A percentile compares a stretch with the other conserved stretches of the same genome.
Evolutionary conservation across 2,329 filamentous ascomycete genomes (phyloP).

Genomic region (Aschersonia sp.): DNA sequence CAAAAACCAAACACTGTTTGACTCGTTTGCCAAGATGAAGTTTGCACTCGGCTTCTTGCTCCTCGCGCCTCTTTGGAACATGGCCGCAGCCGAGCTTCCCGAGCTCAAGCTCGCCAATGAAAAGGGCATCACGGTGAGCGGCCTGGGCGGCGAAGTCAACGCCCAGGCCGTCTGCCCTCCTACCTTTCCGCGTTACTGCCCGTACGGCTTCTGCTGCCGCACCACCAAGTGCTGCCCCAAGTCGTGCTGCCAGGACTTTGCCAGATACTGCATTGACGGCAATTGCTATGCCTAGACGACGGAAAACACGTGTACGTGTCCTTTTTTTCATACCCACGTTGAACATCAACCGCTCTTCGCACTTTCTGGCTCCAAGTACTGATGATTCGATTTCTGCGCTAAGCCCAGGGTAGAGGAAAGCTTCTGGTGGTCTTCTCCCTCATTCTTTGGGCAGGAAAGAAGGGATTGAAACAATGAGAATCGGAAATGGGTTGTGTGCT

Average conservation of each 20-base stretch:
- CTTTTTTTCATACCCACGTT: too few relatives aligned
- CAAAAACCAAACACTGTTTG: not conserved
- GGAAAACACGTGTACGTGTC: too few relatives aligned
- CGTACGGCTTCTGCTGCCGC: constrained; percentile 3
- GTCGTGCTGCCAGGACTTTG: constrained; percentile 4
- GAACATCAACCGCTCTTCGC: too few relatives aligned
- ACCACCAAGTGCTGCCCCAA: constrained; percentile 4
- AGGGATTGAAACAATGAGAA: too few relatives aligned
- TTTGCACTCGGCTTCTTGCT: constrained; percentile 1
- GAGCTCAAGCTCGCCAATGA: constrained; percentile 1
- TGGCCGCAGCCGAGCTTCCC: constrained; percentile 1
- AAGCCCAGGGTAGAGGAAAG: too few relatives aligned
- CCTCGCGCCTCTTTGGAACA: not conserved
- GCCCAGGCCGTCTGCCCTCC: constrained; percentile 1
- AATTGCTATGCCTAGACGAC: constrained; percentile 4
- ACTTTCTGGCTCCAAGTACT: too few relatives aligned
- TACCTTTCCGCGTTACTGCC: constrained; percentile 3
- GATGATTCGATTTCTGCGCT: too few relatives aligned
- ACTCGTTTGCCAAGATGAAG: constrained; percentile 1
- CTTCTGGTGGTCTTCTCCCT: too few relatives aligned
- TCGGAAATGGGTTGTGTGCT: too few relatives aligned
- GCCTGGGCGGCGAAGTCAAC: not conserved
- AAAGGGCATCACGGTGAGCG: constrained; percentile 1
- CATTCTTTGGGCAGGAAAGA: too few relatives aligned
- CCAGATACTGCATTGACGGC: constrained; percentile 4